Evolutionary conservation across 2,329 filamentous ascomycete genomes (phyloP).

Genomic region (Phialophora chinensis): DNA sequence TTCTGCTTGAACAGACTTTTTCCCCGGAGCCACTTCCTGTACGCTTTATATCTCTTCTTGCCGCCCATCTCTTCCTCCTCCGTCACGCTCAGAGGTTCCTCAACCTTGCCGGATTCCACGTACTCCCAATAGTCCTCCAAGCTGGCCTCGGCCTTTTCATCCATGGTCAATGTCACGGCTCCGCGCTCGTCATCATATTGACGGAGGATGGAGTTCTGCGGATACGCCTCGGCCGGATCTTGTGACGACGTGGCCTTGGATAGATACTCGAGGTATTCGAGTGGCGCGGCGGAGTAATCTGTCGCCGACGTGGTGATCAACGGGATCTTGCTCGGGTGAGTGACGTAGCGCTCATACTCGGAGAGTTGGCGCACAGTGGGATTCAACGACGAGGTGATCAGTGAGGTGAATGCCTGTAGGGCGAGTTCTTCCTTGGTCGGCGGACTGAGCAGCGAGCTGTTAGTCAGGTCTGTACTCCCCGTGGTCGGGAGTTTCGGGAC

Average conservation of each 20-base stretch:
- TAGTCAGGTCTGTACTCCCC: slow-evolving; percentile 48
- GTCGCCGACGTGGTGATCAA: slow-evolving; percentile 59
- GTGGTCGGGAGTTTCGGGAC: slow-evolving; percentile 36
- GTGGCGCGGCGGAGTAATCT: slow-evolving; percentile 43
- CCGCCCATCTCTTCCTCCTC: slow-evolving; percentile 84
- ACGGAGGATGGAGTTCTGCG: slow-evolving; percentile 24
- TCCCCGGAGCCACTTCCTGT: slow-evolving; percentile 89
- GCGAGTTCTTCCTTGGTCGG: slow-evolving; percentile 87
- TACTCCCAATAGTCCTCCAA: slow-evolving; percentile 77
- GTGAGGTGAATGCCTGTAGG: slow-evolving; percentile 67
- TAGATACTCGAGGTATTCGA: slow-evolving; percentile 81
- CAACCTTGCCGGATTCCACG: slow-evolving; percentile 66
- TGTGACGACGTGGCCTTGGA: slow-evolving; percentile 46
- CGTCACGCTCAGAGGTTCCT: slow-evolving; percentile 85
- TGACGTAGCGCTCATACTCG: slow-evolving; percentile 89
- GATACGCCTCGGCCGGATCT: slow-evolving; percentile 27
- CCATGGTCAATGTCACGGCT: slow-evolving; percentile 48
- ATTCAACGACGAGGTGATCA: slow-evolving; percentile 83
- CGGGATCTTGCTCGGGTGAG: slow-evolving; percentile 85
- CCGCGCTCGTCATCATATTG: slow-evolving; percentile 65
- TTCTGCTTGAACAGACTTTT: slow-evolving; percentile 97
- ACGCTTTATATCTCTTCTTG: slow-evolving; percentile 97
- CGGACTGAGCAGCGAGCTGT: slow-evolving; percentile 59
- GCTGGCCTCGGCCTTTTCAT: slow-evolving; percentile 67
- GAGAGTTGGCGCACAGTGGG: slow-evolving; percentile 79